Percentiles rank a stretch among this genome's conserved stretches.
Evolutionary conservation across 768 basidiomycete genomes (phyloP).

Genomic region (Filobasidium floriforme): DNA sequence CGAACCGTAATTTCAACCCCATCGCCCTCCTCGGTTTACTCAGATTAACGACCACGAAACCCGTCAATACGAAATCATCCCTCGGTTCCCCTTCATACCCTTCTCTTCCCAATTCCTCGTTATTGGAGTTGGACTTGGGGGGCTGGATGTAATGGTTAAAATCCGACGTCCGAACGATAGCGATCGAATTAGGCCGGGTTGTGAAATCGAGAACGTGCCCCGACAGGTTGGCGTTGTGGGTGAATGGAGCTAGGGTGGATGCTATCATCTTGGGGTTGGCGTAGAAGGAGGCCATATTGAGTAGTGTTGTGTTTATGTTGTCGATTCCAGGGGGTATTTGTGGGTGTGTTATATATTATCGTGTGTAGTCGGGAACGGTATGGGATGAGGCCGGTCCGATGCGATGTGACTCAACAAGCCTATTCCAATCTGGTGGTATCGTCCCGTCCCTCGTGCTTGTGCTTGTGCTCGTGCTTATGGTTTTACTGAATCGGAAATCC

Average conservation of each 20-base stretch:
- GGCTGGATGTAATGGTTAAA: slow-evolving; percentile 23
- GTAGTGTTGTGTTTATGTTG: background rate
- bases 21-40: slow-evolving; percentile 20
- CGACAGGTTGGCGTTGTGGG: background rate
- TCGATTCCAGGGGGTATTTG: background rate
- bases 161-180: slow-evolving; percentile 23
- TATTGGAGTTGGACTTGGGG: background rate
- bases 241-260: background rate
- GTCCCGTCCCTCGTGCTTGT: too few relatives aligned
- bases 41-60: slow-evolving; percentile 21
- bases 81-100: background rate
- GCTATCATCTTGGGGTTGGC: background rate
- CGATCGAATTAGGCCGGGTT: slow-evolving; percentile 20
- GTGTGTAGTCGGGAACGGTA: too few relatives aligned
- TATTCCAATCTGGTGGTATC: too few relatives aligned
- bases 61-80: slow-evolving; percentile 19
- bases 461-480: too few relatives aligned
- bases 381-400: too few relatives aligned
- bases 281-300: slow-evolving; percentile 7
- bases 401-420: too few relatives aligned
- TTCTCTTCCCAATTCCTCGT: background rate
- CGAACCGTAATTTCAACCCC: slow-evolving; percentile 11
- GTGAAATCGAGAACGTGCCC: slow-evolving; percentile 1
- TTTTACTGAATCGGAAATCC: too few relatives aligned
- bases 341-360: background rate